phyloP scores from a whole-genome alignment of 106 monocot species.

The Ottelia alismoides region DNA sequence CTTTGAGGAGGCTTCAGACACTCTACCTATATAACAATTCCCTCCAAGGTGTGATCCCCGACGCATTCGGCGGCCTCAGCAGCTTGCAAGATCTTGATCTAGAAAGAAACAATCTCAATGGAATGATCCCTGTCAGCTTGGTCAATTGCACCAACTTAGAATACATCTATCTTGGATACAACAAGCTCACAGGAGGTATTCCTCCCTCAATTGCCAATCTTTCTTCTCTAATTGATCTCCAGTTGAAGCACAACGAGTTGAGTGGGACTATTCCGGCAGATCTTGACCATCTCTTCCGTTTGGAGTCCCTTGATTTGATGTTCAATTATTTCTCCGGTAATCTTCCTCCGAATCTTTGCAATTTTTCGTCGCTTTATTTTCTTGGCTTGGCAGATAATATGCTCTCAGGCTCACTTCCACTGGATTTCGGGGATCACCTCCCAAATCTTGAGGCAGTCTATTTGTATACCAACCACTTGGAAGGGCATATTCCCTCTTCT shows the following conservation, averaged over 20 bases:
- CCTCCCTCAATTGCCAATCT: constrained; percentile 5
- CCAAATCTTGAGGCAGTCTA: not conserved
- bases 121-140: not conserved
- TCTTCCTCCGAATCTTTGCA: constrained; percentile 5
- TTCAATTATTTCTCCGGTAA: constrained; percentile 8
- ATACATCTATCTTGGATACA: not conserved
- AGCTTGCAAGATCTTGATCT: not conserved
- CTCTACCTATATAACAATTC: not conserved
- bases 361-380: not conserved
- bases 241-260: not conserved
- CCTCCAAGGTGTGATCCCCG: not conserved
- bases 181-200: constrained; percentile 12
- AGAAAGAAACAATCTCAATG: not conserved
- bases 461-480: not conserved
- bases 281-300: not conserved
- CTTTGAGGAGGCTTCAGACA: not conserved
- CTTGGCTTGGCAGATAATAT: not conserved
- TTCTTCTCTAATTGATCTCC: not conserved
- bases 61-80: too few relatives aligned
- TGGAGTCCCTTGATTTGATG: not conserved
- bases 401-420: not conserved
- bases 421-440: not conserved
- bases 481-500: not conserved
- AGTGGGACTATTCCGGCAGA: constrained; percentile 13
- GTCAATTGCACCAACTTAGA: not conserved